These are phyloP conservation scores for Auxenochlorella protothecoides DNA, from an alignment of 139 green algal species.

Conservation along the genomic window DNA sequence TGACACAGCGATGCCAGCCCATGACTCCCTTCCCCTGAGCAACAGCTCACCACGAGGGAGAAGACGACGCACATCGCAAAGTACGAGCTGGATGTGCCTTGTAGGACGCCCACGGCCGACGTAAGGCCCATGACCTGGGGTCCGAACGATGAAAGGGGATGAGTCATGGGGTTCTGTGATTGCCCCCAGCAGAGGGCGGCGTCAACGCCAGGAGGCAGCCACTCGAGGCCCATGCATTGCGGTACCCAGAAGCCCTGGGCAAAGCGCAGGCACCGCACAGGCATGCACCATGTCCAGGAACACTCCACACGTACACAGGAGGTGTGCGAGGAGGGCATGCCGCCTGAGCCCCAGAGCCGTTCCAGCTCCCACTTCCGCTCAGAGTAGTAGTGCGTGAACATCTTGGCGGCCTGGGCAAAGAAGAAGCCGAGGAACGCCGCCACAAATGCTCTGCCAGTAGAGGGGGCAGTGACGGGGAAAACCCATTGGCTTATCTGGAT, in stretches of 20 bases:
- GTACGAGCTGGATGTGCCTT: slow-evolving; percentile 37
- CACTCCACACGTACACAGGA: background rate
- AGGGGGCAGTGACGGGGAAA: no score
- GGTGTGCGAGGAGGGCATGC: slow-evolving; percentile 71
- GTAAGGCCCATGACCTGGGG: slow-evolving; percentile 49
- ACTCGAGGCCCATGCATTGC: no score
- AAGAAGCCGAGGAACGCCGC: slow-evolving; percentile 57
- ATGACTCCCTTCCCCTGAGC: background rate
- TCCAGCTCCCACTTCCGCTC: slow-evolving; percentile 39
- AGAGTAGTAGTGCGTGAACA: slow-evolving; percentile 53
- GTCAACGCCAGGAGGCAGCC: no score
- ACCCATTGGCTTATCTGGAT: no score
- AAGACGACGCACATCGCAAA: slow-evolving; percentile 67
- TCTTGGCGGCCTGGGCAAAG: slow-evolving; percentile 56
- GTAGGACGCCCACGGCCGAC: slow-evolving; percentile 46
- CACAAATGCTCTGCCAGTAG: slow-evolving; percentile 33
- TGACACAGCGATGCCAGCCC: background rate
- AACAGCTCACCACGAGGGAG: slow-evolving; percentile 43
- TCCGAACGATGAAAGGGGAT: no score
- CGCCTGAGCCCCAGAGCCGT: slow-evolving; percentile 35
- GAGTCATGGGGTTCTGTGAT: no score
- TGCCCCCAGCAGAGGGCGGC: no score
- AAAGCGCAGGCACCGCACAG: no score
- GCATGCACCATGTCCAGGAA: no score
- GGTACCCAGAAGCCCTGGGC: no score